Evolutionary conservation across 768 basidiomycete species (phyloP).

Genomic region (Agaricus blazei): DNA sequence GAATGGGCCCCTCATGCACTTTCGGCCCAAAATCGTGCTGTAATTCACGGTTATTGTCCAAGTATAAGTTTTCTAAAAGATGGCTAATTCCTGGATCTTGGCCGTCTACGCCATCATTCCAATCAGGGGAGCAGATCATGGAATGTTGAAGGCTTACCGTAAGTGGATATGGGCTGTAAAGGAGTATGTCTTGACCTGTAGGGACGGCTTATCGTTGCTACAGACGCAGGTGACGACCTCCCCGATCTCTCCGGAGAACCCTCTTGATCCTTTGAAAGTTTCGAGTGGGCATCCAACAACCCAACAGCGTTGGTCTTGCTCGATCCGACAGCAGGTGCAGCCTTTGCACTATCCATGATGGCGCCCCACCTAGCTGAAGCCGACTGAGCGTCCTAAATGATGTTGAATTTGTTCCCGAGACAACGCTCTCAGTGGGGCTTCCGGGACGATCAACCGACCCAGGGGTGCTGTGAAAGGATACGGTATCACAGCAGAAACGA

Average conservation of each 20-base stretch:
- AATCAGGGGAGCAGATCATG: not conserved
- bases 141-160: constrained; percentile 44
- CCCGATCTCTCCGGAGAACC: constrained; percentile 72
- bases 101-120: constrained; percentile 49
- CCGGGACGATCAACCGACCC: constrained; percentile 49
- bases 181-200: constrained; percentile 45
- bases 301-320: constrained; percentile 82
- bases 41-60: constrained; percentile 81
- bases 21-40: constrained; percentile 90
- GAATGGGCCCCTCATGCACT: constrained; percentile 75
- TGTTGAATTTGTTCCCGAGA: constrained; percentile 67
- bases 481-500: constrained; percentile 12
- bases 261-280: constrained; percentile 47
- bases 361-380: constrained; percentile 60
- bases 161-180: constrained; percentile 59
- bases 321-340: constrained; percentile 85
- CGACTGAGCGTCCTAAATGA: constrained; percentile 53
- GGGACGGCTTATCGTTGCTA: constrained; percentile 50
- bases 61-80: constrained; percentile 83
- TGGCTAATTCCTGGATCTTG: constrained; percentile 88
- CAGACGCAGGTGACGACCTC: constrained; percentile 68
- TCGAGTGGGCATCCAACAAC: constrained; percentile 70
- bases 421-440: constrained; percentile 81
- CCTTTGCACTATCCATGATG: constrained; percentile 65
- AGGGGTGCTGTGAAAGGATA: constrained; percentile 24